These are phyloP conservation scores for Adansonia gregorii DNA, from an alignment of 441 rosid species.

Conservation along the genomic window DNA sequence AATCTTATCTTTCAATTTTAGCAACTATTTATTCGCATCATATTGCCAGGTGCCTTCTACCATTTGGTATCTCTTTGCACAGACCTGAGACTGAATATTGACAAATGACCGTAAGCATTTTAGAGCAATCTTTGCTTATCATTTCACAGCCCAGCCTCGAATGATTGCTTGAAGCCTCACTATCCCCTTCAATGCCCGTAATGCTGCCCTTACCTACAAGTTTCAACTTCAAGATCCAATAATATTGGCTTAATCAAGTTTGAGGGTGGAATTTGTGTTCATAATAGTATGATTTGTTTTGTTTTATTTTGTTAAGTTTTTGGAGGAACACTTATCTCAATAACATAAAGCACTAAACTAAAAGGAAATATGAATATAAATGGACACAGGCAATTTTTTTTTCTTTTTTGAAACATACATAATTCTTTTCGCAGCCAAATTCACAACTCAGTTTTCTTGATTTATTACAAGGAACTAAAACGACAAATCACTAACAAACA, in stretches of 20 bases:
- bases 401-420: neutral
- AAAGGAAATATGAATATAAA: neutral
- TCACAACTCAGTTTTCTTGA: neutral
- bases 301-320: neutral
- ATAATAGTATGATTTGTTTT: neutral
- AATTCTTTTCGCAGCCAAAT: neutral
- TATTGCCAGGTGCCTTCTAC: constrained; percentile 41
- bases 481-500: no score
- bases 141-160: constrained; percentile 75
- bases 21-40: constrained; percentile 47
- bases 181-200: constrained; percentile 86
- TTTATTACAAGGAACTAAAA: neutral
- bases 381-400: neutral
- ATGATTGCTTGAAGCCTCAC: constrained; percentile 87
- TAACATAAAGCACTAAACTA: neutral
- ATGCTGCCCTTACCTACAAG: constrained; percentile 80
- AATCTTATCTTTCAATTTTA: constrained; percentile 52
- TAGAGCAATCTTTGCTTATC: constrained; percentile 71
- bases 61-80: constrained; percentile 54
- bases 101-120: constrained; percentile 84
- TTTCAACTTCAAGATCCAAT: constrained; percentile 9
- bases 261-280: neutral
- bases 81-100: constrained; percentile 73
- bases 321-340: neutral
- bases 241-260: neutral